Base-by-base conservation (phyloP, 2,329 filamentous ascomycete genomes). In the Periglandula ipomoeae region DNA sequence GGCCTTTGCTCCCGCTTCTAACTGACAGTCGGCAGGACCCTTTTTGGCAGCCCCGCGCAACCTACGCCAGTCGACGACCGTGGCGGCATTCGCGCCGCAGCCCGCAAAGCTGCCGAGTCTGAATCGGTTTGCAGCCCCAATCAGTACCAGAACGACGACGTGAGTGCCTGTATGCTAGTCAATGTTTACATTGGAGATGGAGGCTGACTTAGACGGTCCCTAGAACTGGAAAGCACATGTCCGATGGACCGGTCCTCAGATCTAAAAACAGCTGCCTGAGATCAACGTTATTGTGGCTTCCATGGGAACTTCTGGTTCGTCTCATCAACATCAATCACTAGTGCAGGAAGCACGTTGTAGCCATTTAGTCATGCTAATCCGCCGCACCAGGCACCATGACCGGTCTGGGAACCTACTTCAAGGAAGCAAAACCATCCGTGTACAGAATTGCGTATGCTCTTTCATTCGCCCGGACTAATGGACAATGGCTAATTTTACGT, bases 191-290 rank as follows among this genome's bases (percentile, higher is more conserved):
- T n/a, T n/a, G n/a, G n/a, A n/a, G n/a, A n/a, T n/a, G n/a, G n/a
- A 39, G 10, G 39, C 26, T 41, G 32, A 35, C 23, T n/a, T n/a
- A n/a, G n/a, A n/a, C n/a, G 19, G 1, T 22, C 19, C 17, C 24
- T 47, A 73, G 71, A 76, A 77, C 53, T 76, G 72, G 71, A 67
- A 70, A 55, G 63, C 77, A 3, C 78, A 82, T 56, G 63, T 75
- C 2, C 71, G 71, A 44, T 81, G 78, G 78, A 81, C 78, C 1
- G 78, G 76, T 0, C 75, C 77, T 0, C 78, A 81, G 52, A 78
- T 81, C 20, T 66, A 73, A 39, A 70, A 67, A 42, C 78, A 81
- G 46, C 59, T 81, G 3, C 78, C 77, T 1, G 66, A 77, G 42
- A 76, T 80, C 51, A 75, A 73, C 22, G 65, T 81, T 5, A 65